These are phyloP conservation scores for Dillenia turbinata DNA, from an alignment of 164 flowering plant species.

Conservation along the genomic window DNA sequence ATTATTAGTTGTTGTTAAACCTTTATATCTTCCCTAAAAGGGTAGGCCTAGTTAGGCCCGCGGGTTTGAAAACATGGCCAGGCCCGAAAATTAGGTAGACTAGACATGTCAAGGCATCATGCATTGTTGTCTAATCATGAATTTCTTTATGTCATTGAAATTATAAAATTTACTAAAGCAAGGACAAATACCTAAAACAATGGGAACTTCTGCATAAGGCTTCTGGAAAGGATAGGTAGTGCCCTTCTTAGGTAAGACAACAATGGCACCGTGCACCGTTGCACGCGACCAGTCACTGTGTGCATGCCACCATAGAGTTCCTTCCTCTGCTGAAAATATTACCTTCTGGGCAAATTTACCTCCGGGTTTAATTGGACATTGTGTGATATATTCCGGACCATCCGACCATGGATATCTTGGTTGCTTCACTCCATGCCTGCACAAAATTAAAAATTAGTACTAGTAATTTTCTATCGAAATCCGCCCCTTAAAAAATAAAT, in stretches of 20 bases:
- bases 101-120: too few relatives aligned
- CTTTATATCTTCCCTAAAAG: too few relatives aligned
- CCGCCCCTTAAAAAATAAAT: neutral
- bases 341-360: slow-evolving; percentile 24
- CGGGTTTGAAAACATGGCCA: too few relatives aligned
- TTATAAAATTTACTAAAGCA: too few relatives aligned
- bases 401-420: slow-evolving; percentile 54
- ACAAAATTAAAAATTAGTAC: neutral
- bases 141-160: too few relatives aligned
- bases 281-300: slow-evolving; percentile 53
- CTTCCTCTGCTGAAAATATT: slow-evolving; percentile 32
- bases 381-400: slow-evolving; percentile 47
- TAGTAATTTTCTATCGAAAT: neutral
- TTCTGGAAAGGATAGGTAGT: slow-evolving; percentile 27
- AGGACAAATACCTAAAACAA: slow-evolving; percentile 24
- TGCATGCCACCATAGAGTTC: slow-evolving; percentile 67
- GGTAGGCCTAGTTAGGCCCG: too few relatives aligned
- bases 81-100: too few relatives aligned
- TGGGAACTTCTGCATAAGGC: slow-evolving; percentile 28
- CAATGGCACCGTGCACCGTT: slow-evolving; percentile 38
- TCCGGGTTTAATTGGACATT: slow-evolving; percentile 47
- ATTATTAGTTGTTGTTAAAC: too few relatives aligned
- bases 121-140: too few relatives aligned
- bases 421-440: slow-evolving; percentile 45
- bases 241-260: slow-evolving; percentile 22